Conservation (phyloP, 805 yeast genomes). For the Candida qinlingensis region DNA sequence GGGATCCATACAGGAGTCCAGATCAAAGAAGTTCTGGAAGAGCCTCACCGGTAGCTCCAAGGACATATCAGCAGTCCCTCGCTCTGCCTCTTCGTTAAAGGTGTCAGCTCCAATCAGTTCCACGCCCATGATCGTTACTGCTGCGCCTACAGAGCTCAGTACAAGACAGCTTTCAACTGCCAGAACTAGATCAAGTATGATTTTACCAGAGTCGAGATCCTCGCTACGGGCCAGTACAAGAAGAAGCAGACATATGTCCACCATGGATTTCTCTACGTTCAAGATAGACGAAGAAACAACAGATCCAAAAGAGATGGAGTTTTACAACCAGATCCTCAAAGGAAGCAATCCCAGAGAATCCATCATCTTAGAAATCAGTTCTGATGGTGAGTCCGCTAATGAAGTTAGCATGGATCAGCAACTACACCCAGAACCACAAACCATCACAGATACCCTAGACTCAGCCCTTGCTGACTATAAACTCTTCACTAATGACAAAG, state of each 20-base stretch:
- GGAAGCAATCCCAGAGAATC: not conserved
- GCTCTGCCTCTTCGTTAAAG: not conserved
- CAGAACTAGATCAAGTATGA: conserved; percentile 6
- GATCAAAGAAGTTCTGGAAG: conserved; percentile 6
- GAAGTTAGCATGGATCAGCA: conserved; percentile 5
- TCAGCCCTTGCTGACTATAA: conserved; percentile 21
- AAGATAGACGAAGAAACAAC: conserved; percentile 7
- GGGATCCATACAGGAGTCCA: conserved; percentile 1
- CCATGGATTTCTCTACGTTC: conserved; percentile 8
- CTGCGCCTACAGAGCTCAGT: not conserved
- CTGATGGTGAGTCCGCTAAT: not conserved
- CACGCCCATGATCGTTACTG: not conserved
- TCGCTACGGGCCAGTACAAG: not conserved
- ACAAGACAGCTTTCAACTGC: not conserved
- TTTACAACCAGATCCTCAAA: conserved; percentile 12
- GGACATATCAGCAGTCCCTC: not conserved
- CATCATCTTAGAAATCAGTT: not conserved
- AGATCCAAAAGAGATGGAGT: conserved; percentile 22
- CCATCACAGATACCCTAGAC: conserved; percentile 1
- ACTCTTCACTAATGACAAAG: conserved; percentile 12
- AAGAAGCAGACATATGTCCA: conserved; percentile 13
- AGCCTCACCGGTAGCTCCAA: not conserved
- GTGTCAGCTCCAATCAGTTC: not conserved
- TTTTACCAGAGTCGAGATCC: conserved; percentile 2
- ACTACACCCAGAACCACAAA: not conserved